These are phyloP conservation scores for Chlorella vulgaris DNA, from an alignment of 139 green algal genomes.

Conservation along the genomic window DNA sequence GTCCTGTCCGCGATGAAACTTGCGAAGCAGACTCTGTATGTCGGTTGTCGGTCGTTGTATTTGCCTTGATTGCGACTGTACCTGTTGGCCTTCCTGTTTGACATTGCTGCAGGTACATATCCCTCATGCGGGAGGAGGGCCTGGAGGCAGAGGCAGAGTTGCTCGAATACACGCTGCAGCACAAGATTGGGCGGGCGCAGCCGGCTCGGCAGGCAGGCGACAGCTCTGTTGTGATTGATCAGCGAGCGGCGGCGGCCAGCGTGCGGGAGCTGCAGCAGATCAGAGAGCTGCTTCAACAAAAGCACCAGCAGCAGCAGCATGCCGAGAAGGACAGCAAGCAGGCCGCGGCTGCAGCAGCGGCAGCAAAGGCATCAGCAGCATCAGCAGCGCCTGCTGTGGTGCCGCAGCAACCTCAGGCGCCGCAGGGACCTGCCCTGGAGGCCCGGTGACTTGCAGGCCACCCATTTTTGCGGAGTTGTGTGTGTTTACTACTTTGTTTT, in stretches of 20 bases:
- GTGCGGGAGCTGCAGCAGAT: slow-evolving; percentile 22
- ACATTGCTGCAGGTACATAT: not conserved
- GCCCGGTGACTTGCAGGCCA: no score
- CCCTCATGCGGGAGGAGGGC: slow-evolving; percentile 33
- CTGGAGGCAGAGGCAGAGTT: slow-evolving; percentile 27
- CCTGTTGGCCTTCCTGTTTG: not conserved
- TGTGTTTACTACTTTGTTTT: no score
- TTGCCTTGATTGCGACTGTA: no score
- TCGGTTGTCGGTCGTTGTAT: no score
- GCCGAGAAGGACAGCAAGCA: not conserved
- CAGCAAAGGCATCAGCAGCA: not conserved
- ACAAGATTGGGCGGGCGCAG: not conserved
- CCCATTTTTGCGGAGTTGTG: no score
- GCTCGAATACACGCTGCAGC: not conserved
- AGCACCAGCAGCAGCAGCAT: slow-evolving; percentile 3
- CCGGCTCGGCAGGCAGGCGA: not conserved
- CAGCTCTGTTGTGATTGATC: slow-evolving; percentile 40
- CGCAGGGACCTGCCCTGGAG: no score
- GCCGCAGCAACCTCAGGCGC: no score
- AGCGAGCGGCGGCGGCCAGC: not conserved
- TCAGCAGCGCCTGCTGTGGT: not conserved
- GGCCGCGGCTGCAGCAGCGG: not conserved
- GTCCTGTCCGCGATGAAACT: no score
- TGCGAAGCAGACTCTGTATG: no score
- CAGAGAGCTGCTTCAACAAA: slow-evolving; percentile 8